Evolutionary conservation across 2,329 filamentous ascomycete species (phyloP), one percentile per base, ranked within the genome.

Genomic region (Periconia digitata): DNA sequence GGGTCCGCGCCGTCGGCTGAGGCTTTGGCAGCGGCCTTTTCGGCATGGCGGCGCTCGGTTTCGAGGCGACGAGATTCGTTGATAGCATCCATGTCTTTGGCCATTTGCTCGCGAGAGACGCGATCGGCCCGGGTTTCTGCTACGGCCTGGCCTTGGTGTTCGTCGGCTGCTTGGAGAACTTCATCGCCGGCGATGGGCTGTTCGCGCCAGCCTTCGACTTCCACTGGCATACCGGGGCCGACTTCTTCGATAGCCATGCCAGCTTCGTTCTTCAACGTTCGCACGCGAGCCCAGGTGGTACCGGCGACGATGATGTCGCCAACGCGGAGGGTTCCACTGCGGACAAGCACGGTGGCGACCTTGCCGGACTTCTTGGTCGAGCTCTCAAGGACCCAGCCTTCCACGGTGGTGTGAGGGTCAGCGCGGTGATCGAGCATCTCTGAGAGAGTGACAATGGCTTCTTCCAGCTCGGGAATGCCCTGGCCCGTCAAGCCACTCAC

Each of bases 371-470:
- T 82, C 74, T 95, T 96, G 15, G 95, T 88, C 46, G 89, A 90
- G 35, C 90, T 90, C 75, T 99, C 94, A 6, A 99, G 81, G 16
- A 99, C 81, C 90, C 92, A 96, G 15, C 94, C 94, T 74, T 99
- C 94, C 7, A 87, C 90, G 66, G 83, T 81, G 17, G 90, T 88
- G 53, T 88, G 81, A 0, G 71, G 71, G 59, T 95, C 89, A 22
- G 92, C 90, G 39, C 92, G 86, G 63, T 95, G 87, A 60, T 99
- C 94, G 12, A 96, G 81, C 56, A 97, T 85, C 67, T 99, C 94
- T 1, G 91, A 88, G 5, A 96, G 80, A 0, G 90, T 87, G 18
- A 94, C 75, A 40, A 92, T 90, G 41, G 88, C 91, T 75, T 99
- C 95, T 73, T 97, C 94, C 2, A 99, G 80, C 43, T 95, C 88